Conservation (phyloP, 1,284 basidiomycete species). For the Clitocybe nebularis region DNA sequence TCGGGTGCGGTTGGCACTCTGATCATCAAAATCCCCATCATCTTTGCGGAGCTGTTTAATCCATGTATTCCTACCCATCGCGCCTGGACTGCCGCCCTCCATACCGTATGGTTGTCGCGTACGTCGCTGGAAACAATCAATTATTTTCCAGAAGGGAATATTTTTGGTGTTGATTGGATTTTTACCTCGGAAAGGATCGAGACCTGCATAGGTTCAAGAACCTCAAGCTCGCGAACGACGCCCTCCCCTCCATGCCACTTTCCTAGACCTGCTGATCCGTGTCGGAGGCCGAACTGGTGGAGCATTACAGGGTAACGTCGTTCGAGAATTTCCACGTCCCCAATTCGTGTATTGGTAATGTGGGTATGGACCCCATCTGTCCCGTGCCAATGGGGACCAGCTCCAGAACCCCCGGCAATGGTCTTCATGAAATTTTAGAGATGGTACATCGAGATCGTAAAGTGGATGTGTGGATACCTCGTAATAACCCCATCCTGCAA, state of each 20-base stretch:
- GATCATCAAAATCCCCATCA: constrained; percentile 60
- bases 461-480: constrained; percentile 47
- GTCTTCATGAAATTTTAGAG: constrained; percentile 55
- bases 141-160: not conserved
- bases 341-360: constrained; percentile 93
- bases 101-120: constrained; percentile 89
- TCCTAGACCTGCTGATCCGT: constrained; percentile 77
- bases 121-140: constrained; percentile 52
- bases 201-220: constrained; percentile 83
- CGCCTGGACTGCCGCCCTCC: constrained; percentile 79
- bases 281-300: constrained; percentile 77
- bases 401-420: constrained; percentile 91
- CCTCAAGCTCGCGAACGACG: constrained; percentile 84
- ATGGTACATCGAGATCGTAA: constrained; percentile 4
- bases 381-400: constrained; percentile 89
- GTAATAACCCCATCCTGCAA: constrained; percentile 92
- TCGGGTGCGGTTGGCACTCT: constrained; percentile 37
- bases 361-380: constrained; percentile 86
- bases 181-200: constrained; percentile 79
- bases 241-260: constrained; percentile 85
- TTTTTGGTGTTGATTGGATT: constrained; percentile 4
- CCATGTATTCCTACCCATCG: constrained; percentile 86
- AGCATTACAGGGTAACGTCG: constrained; percentile 86
- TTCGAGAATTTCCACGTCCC: constrained; percentile 92
- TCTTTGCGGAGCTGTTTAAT: constrained; percentile 69